Conservation (phyloP, 208 protist species). For the Leishmania martiniquensis region DNA sequence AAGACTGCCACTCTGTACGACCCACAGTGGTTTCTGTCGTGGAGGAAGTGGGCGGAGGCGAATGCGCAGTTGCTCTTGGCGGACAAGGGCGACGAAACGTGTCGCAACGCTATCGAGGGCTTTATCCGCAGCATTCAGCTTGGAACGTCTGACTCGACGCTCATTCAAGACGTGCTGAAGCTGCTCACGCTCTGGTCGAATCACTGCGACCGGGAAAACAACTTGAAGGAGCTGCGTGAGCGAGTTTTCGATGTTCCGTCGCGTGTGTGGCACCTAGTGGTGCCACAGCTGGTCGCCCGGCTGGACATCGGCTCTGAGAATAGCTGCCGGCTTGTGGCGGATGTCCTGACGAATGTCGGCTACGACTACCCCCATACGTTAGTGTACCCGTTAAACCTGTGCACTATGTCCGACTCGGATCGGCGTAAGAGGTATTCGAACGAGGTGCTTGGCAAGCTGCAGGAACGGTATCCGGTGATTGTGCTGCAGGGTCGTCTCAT, state of each 20-base stretch:
- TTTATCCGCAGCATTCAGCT: conserved; percentile 87
- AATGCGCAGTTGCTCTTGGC: conserved; percentile 66
- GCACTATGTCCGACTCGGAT: conserved; percentile 85
- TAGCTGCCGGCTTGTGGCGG: conserved; percentile 94
- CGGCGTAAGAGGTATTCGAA: conserved; percentile 72
- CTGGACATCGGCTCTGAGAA: conserved; percentile 92
- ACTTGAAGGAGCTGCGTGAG: conserved; percentile 83
- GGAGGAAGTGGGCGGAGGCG: conserved; percentile 82
- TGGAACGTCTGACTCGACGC: conserved; percentile 71
- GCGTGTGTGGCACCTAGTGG: conserved; percentile 98
- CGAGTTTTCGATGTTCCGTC: conserved; percentile 95
- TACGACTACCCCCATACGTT: conserved; percentile 98
- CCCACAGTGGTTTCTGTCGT: conserved; percentile 83
- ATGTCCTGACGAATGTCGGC: conserved; percentile 94
- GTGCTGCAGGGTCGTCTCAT: conserved; percentile 95
- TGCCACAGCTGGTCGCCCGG: conserved; percentile 98
- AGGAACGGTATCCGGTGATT: conserved; percentile 66
- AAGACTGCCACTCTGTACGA: conserved; percentile 78
- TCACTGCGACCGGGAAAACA: conserved; percentile 75
- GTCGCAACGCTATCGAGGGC: conserved; percentile 79
- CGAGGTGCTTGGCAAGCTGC: conserved; percentile 74
- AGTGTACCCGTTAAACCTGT: conserved; percentile 99
- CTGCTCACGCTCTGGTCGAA: conserved; percentile 98
- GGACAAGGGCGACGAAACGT: conserved; percentile 49
- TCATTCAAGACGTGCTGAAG: conserved; percentile 98